Base-by-base conservation (phyloP, 768 basidiomycete genomes). In the Thelephora ganbajun region DNA sequence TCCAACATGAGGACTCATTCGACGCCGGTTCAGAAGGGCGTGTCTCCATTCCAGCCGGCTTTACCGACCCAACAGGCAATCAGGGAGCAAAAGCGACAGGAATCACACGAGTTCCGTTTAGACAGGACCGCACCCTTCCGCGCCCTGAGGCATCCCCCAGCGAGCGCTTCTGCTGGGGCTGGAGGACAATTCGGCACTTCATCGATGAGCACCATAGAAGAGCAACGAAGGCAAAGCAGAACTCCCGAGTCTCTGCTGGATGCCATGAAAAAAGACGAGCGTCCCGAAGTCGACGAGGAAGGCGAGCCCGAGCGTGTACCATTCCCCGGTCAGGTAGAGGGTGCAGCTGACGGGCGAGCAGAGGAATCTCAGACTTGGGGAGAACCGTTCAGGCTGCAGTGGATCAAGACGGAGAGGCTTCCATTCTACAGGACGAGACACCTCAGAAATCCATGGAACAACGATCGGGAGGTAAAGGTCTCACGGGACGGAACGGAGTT, bases 401-500 rank as follows among this genome's bases (percentile, higher is more conserved):
- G 93, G 93, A 53, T 92, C 41, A 75, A 72, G 53, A 84, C 78
- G 0, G 66, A 74, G 11, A 70, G 72, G 2, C 60, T 97, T 2
- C 79, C 88, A 0, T 97, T 97, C 63, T 64, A 69, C 51, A 76
- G 76, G 41, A 83, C 83, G 33, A 73, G 80, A 22, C 83, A 90
- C 58, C 62, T 96, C 45, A 78, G 87, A 36, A 98, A 97, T 59
- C 82, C 83, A 2, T 97, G 92, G 91, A 97, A 97, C 55, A 77
- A 88, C 53, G 86, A 84, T 50, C 68, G 77, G 44, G 80, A 86
- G 57, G 72, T 87, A 41, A 84, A 87, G 66, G 77, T 87, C 6
- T 90, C 86, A 11, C 69, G 87, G 43, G 89, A 93, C 59, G 93
- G 93, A 14, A 96, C 92, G 1, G 93, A 97, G 59, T 61, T 98